A percentile compares a stretch with the other conserved stretches of the same genome.
Evolutionary conservation across 345 rosid species (phyloP).

Genomic region (Eucalyptus victrix): DNA sequence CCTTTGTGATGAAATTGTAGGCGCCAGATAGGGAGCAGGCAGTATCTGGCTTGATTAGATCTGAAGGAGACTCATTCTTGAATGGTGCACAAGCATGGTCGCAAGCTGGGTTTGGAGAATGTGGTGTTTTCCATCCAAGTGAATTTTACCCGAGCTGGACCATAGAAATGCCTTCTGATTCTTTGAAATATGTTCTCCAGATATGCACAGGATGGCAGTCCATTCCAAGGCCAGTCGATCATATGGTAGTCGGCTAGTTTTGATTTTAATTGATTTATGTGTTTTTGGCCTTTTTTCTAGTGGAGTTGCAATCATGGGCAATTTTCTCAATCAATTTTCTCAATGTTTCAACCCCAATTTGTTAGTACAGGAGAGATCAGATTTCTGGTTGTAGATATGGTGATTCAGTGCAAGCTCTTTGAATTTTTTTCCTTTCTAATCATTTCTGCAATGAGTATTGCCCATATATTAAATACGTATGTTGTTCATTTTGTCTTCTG

Average conservation of each 20-base stretch:
- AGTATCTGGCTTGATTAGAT: conserved; percentile 44
- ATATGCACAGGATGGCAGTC: conserved; percentile 66
- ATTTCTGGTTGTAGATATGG: background rate
- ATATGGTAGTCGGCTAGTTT: background rate
- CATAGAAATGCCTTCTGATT: conserved; percentile 42
- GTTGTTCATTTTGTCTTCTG: background rate
- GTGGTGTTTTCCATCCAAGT: conserved; percentile 47
- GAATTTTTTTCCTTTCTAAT: background rate
- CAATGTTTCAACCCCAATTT: background rate
- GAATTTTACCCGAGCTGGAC: conserved; percentile 74
- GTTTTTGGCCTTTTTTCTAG: background rate
- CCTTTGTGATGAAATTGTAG: conserved; percentile 8
- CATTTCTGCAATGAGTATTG: background rate
- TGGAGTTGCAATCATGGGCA: background rate
- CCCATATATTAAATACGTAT: background rate
- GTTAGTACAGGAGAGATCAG: background rate
- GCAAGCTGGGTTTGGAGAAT: conserved; percentile 8
- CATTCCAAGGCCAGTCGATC: conserved; percentile 46
- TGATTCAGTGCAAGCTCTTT: background rate
- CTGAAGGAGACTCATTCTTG: conserved; percentile 66
- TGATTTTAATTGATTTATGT: background rate
- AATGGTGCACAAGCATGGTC: conserved; percentile 54
- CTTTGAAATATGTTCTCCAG: conserved; percentile 58
- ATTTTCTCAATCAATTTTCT: background rate
- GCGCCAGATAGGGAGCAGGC: conserved; percentile 58